Conservation (phyloP, 306 rosid genomes). For the Styphnolobium japonicum region DNA sequence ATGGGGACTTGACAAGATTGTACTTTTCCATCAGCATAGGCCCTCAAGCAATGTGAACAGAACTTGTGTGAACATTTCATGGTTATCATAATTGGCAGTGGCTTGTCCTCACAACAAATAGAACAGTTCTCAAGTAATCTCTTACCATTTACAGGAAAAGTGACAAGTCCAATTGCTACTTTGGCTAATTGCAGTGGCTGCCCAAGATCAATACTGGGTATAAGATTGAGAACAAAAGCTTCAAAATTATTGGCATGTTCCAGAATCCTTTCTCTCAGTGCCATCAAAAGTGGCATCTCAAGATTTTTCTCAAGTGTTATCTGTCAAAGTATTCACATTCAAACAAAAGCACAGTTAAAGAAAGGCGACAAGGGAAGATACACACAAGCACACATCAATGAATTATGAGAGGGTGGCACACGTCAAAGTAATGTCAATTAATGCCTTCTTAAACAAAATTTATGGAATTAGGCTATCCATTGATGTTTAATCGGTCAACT, state of each 20-base stretch:
- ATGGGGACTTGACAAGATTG: slow-evolving; percentile 76
- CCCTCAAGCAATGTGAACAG: slow-evolving; percentile 84
- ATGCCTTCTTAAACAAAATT: background rate
- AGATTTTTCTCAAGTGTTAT: slow-evolving; percentile 51
- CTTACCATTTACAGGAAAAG: slow-evolving; percentile 55
- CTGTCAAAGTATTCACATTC: slow-evolving; percentile 49
- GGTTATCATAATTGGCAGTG: slow-evolving; percentile 63
- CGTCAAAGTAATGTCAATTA: background rate
- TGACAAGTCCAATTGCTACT: slow-evolving; percentile 82
- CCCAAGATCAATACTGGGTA: slow-evolving; percentile 61
- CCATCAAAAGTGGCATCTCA: slow-evolving; percentile 67
- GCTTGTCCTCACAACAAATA: slow-evolving; percentile 88
- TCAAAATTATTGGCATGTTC: slow-evolving; percentile 70
- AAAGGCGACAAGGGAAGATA: slow-evolving; percentile 3
- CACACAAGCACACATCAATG: background rate
- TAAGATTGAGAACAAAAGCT: slow-evolving; percentile 63
- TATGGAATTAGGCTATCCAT: background rate
- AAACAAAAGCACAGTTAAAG: slow-evolving; percentile 20
- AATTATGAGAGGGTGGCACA: background rate
- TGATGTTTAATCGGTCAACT: background rate
- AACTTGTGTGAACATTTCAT: slow-evolving; percentile 90
- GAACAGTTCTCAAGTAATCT: slow-evolving; percentile 68
- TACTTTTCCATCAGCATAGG: slow-evolving; percentile 68
- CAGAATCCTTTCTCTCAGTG: slow-evolving; percentile 77
- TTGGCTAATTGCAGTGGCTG: slow-evolving; percentile 75